Base-by-base conservation (phyloP, 139 green algal genomes). In the Picochlorum sp. region DNA sequence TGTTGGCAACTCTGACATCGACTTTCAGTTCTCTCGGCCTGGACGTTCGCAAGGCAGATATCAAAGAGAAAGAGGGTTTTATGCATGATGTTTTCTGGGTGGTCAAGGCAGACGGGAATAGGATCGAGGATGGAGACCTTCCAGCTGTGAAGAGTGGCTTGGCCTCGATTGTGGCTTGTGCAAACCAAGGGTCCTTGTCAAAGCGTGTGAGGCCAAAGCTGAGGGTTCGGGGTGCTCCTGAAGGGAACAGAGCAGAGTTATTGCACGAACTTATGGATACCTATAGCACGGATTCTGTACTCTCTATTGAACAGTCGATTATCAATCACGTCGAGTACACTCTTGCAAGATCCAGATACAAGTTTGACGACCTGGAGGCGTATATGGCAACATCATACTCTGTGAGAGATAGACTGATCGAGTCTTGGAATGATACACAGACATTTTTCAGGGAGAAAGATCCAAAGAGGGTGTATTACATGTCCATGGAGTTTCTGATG, bases 291-390 rank as follows among this genome's bases (percentile, higher is more conserved):
- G 95, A 95, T 60, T 92, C 98, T 69, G 92, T 98, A 49, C 83
- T 96, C 34, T 85, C 69, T 65, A 93, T 99, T 59, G 85, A 98
- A 74, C 75, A 98, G 82, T 87, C 76, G 63, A 98, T 99, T 64
- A 85, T 97, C 18, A 90, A 94, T 73, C 94, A 99, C 68, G 90
- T 98, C 14, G 94, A 99, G 78, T 98, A 98, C 86, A 99, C 94
- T 8, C 76, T 99, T 60, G 94, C 94, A 8, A 80, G 94, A 59
- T 87, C 65, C 14, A 83, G 92, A 38, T 94, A 94, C 80, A 89
- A 89, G 60, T 98, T 98, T 82, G 91, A 96, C 58, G 80, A 95
- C 68, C 85, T 85, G 66, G 91, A 97, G 74, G 88, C 86, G 16
- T 98, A 98, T 79, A 87, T 95, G 80, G 92, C 90, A 2, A 91